Percentiles rank a stretch among this genome's conserved stretches.
Conservation (phyloP, 2,329 filamentous ascomycete genomes). For the Phyllosticta capitalensis region DNA sequence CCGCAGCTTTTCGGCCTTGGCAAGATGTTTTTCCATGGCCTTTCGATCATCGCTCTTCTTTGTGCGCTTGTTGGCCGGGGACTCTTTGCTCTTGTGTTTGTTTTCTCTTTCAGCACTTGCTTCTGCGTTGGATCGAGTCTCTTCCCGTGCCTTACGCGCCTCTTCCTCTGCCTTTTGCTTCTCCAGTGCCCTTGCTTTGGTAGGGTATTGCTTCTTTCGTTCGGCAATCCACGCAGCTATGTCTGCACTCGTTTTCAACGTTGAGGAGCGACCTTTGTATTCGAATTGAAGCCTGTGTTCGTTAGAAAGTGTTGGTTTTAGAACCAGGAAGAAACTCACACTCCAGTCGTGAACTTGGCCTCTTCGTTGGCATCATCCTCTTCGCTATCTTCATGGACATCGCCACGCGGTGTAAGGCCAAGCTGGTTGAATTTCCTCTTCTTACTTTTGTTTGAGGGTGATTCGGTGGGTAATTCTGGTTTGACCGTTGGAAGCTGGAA, state of each 20-base stretch:
- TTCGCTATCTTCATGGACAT: conserved; percentile 35
- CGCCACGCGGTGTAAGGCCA: conserved; percentile 58
- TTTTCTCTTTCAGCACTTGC: conserved; percentile 1
- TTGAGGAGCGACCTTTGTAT: conserved; percentile 46
- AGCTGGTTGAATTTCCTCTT: conserved; percentile 63
- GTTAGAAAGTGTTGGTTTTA: conserved; percentile 13
- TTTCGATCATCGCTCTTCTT: conserved; percentile 9
- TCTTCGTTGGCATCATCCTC: conserved; percentile 66
- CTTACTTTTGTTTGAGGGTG: conserved; percentile 42
- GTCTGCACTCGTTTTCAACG: conserved; percentile 51
- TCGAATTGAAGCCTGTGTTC: conserved; percentile 33
- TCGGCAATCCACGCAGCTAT: conserved; percentile 73
- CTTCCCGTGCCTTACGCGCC: conserved; percentile 19
- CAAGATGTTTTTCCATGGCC: conserved; percentile 8
- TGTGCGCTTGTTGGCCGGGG: conserved; percentile 12
- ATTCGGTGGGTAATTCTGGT: neutral
- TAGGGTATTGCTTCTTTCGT: conserved; percentile 71
- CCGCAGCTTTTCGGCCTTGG: conserved; percentile 25
- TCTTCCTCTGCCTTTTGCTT: conserved; percentile 42
- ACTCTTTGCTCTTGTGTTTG: neutral
- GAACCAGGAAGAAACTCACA: conserved; percentile 35
- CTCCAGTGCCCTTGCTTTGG: conserved; percentile 57
- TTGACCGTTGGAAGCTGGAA: conserved; percentile 19
- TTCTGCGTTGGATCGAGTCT: neutral
- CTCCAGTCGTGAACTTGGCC: conserved; percentile 40